phyloP scores from a whole-genome alignment of 306 rosid genomes.

The Sesbania bispinosa region DNA sequence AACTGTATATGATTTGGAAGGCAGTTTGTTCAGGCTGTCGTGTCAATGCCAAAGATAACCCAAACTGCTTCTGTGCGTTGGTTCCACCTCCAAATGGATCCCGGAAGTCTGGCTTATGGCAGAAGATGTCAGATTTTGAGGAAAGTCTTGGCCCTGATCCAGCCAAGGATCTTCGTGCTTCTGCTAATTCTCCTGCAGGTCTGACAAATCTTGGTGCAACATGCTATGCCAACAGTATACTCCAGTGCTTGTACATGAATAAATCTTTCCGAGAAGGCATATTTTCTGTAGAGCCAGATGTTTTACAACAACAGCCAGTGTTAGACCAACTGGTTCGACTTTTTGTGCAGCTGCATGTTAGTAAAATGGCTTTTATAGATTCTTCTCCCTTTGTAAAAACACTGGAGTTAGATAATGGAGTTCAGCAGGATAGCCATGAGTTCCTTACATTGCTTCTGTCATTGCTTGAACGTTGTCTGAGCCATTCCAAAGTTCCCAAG shows the following conservation, averaged over 20 bases:
- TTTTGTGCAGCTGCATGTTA: constrained; percentile 72
- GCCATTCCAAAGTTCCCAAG: constrained; percentile 59
- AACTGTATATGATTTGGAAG: constrained; percentile 70
- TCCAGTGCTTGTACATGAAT: constrained; percentile 92
- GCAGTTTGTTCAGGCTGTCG: constrained; percentile 92
- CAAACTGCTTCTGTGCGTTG: constrained; percentile 91
- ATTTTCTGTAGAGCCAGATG: constrained; percentile 68
- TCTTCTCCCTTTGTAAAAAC: constrained; percentile 91
- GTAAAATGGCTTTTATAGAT: constrained; percentile 85
- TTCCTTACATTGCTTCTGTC: constrained; percentile 88
- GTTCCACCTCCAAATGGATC: constrained; percentile 77
- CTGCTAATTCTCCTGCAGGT: constrained; percentile 77
- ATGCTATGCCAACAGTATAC: constrained; percentile 97
- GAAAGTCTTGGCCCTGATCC: constrained; percentile 88
- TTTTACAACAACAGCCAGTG: constrained; percentile 74
- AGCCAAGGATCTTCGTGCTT: constrained; percentile 64
- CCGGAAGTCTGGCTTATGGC: constrained; percentile 88
- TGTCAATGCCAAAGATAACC: constrained; percentile 77
- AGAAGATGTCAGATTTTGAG: constrained; percentile 69
- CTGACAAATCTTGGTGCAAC: constrained; percentile 98
- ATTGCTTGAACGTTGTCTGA: constrained; percentile 76
- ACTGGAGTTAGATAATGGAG: constrained; percentile 92
- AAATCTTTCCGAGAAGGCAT: constrained; percentile 80
- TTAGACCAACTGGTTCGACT: constrained; percentile 84
- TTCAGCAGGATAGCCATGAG: constrained; percentile 98